These are phyloP conservation scores for Colletotrichum limetticola DNA, from an alignment of 2,329 filamentous ascomycete species.

Conservation along the genomic window DNA sequence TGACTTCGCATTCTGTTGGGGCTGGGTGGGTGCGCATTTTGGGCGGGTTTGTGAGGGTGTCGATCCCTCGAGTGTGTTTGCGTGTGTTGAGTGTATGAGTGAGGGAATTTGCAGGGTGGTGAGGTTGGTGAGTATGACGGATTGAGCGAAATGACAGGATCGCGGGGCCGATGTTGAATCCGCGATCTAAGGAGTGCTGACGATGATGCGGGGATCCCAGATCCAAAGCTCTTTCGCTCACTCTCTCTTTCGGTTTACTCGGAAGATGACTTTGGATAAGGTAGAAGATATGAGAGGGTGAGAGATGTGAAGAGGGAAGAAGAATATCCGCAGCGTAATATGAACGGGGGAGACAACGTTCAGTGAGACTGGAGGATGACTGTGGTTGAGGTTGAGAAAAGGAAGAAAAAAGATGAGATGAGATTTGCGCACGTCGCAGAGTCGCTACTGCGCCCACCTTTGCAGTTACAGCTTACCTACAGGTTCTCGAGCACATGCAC, in stretches of 20 bases:
- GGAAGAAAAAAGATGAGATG: neutral
- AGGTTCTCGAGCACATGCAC: neutral
- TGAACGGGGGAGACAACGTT: no score
- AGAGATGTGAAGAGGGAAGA: neutral
- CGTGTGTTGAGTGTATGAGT: no score
- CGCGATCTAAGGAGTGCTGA: neutral
- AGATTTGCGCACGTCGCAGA: neutral
- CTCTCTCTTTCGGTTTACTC: no score
- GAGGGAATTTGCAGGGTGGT: neutral
- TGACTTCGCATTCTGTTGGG: slow-evolving; percentile 29
- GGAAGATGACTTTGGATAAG: no score
- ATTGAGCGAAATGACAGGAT: neutral
- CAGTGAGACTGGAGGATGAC: neutral
- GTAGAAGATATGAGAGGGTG: neutral
- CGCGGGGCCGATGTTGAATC: neutral
- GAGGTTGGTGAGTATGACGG: no score
- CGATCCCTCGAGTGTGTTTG: no score
- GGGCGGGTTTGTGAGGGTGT: no score
- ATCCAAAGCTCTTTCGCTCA: neutral
- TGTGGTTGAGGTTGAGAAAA: neutral
- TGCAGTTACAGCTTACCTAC: neutral
- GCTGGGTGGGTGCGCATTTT: slow-evolving; percentile 10
- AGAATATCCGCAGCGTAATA: neutral
- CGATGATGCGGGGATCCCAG: neutral
- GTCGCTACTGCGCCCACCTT: neutral